phyloP scores from a whole-genome alignment of 2,329 filamentous ascomycete species.

The Aspergillus brasiliensis region DNA sequence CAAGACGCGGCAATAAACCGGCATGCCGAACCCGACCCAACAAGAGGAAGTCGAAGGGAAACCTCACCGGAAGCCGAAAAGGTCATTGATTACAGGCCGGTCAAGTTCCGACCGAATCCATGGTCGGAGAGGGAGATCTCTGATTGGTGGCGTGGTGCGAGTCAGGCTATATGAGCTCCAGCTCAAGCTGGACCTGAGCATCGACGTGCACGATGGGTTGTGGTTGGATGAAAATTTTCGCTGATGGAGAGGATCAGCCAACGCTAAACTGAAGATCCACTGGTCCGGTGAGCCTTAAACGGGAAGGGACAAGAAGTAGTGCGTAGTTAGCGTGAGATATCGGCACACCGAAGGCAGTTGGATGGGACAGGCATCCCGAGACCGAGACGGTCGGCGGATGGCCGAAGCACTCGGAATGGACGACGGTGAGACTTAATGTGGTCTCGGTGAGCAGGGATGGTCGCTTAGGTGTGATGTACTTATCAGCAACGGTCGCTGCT shows the following conservation, averaged over 20 bases:
- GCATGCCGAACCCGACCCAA: slow-evolving; percentile 11
- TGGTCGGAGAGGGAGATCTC: not conserved
- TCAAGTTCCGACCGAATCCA: slow-evolving; percentile 11
- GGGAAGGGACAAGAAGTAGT: slow-evolving; percentile 5
- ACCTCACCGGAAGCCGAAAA: slow-evolving; percentile 15
- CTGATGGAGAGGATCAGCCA: not conserved
- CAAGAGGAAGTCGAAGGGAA: not conserved
- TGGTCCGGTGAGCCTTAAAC: slow-evolving; percentile 14
- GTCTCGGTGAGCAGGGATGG: not conserved
- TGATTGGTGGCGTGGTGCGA: not conserved
- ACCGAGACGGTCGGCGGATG: not conserved
- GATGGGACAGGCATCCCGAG: not conserved
- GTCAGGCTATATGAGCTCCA: not conserved
- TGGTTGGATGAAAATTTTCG: slow-evolving; percentile 6
- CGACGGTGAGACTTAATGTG: not conserved
- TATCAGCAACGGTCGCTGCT: not conserved
- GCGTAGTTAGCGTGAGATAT: not conserved
- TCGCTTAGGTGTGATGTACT: not conserved
- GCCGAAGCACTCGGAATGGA: slow-evolving; percentile 3
- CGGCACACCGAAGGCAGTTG: slow-evolving; percentile 2
- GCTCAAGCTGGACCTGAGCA: not conserved
- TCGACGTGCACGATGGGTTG: not conserved
- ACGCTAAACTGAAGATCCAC: slow-evolving; percentile 8
- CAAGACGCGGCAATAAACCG: not conserved
- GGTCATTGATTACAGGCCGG: slow-evolving; percentile 7